Percentiles rank a stretch among this genome's conserved stretches.
Evolutionary conservation across 805 yeast species (phyloP).

Genomic region (Candida nonsorbophila): DNA sequence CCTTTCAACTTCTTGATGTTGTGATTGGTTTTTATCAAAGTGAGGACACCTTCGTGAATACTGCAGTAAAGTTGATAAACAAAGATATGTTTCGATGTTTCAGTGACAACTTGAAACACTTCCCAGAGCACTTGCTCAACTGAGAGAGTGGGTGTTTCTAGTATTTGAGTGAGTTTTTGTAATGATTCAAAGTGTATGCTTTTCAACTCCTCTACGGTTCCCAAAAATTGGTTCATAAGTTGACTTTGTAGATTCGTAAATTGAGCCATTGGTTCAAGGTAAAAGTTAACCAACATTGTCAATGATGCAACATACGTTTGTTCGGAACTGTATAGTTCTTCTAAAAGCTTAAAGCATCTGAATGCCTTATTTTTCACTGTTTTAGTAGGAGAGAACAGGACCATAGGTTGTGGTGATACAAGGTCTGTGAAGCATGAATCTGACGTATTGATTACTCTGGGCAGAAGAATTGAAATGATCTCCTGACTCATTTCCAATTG

Average conservation of each 20-base stretch:
- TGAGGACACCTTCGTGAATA: slow-evolving; percentile 1
- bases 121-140: too few species aligned
- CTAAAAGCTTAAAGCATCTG: slow-evolving; percentile 18
- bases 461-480: too few species aligned
- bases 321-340: slow-evolving; percentile 49
- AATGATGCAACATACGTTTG: slow-evolving; percentile 41
- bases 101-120: slow-evolving; percentile 8
- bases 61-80: neutral
- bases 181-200: too few species aligned
- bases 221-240: too few species aligned
- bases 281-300: slow-evolving; percentile 36
- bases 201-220: too few species aligned
- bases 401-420: slow-evolving; percentile 7
- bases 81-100: slow-evolving; percentile 1
- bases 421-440: too few species aligned
- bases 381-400: slow-evolving; percentile 11
- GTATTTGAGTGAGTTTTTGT: too few species aligned
- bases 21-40: neutral
- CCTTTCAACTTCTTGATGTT: slow-evolving; percentile 1
- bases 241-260: too few species aligned
- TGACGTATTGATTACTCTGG: too few species aligned
- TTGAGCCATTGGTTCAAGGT: slow-evolving; percentile 35
- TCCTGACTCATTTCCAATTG: too few species aligned
- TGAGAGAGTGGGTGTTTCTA: too few species aligned
- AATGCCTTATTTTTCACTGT: slow-evolving; percentile 11